Percentiles rank a stretch among this genome's conserved stretches.
Conservation (phyloP, 371 early-diverging fungal species). For the Apophysomyces variabilis region DNA sequence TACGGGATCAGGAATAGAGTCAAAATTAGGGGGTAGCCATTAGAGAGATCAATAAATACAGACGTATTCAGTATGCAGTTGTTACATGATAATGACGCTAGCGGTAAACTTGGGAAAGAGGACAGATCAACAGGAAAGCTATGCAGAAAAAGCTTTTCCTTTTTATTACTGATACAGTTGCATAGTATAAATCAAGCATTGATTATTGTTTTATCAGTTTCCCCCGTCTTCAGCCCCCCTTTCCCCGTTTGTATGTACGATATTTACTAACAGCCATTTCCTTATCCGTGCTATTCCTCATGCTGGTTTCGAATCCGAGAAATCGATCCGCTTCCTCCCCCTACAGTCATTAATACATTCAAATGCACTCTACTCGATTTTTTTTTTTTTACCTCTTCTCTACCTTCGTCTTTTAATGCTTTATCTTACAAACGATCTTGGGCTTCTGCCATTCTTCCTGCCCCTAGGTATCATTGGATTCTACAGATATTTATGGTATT, state of each 20-base stretch:
- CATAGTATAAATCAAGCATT: not conserved
- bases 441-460: conserved; percentile 66
- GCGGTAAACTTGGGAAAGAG: too few species aligned
- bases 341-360: conserved; percentile 8
- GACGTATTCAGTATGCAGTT: too few species aligned
- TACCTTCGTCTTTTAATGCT: conserved; percentile 49
- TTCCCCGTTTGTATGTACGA: not conserved
- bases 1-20: too few species aligned
- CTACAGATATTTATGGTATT: conserved; percentile 75
- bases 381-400: not conserved
- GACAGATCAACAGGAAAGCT: too few species aligned
- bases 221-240: not conserved
- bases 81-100: too few species aligned
- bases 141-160: too few species aligned
- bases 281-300: conserved; percentile 5
- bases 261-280: conserved; percentile 3
- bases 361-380: not conserved
- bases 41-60: too few species aligned
- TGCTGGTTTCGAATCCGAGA: conserved; percentile 5
- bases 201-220: not conserved
- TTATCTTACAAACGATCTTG: conserved; percentile 70
- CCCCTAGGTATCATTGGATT: conserved; percentile 77
- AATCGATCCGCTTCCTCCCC: not conserved
- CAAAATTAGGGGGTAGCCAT: too few species aligned
- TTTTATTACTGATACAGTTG: too few species aligned